Evolutionary conservation across 495 filamentous ascomycete genomes (phyloP).

Genomic region (Podospora conica): DNA sequence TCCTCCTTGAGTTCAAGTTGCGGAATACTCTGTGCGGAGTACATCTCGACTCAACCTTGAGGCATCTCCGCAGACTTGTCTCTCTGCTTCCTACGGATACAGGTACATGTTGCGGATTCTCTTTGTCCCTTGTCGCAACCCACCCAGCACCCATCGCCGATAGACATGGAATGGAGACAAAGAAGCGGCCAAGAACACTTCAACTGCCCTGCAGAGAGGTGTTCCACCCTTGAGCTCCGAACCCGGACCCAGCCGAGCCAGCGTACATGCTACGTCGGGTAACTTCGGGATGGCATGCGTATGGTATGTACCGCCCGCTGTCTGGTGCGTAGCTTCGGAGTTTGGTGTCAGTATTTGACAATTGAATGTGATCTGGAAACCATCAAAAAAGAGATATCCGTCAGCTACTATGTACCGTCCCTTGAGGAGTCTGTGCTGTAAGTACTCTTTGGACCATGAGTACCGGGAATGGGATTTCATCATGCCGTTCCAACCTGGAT

Average conservation of each 20-base stretch:
- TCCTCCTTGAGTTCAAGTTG: too few relatives aligned
- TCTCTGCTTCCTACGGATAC: too few relatives aligned
- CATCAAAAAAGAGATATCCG: background rate
- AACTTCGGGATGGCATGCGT: background rate
- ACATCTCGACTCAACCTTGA: background rate
- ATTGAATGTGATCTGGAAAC: background rate
- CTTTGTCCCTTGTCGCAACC: background rate
- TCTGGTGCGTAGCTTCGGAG: too few relatives aligned
- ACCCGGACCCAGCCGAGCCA: background rate
- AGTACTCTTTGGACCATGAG: background rate
- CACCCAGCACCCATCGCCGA: background rate
- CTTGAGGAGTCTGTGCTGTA: too few relatives aligned
- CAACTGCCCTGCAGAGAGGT: background rate
- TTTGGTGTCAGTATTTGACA: background rate
- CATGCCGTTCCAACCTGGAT: background rate
- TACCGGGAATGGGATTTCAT: background rate
- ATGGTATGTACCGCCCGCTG: background rate
- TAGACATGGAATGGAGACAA: background rate
- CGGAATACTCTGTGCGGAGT: background rate
- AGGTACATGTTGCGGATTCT: background rate
- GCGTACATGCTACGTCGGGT: background rate
- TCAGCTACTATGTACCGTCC: background rate
- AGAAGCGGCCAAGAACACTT: background rate
- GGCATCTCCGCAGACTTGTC: background rate
- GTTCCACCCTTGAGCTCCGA: background rate